Base-by-base conservation (phyloP, 805 yeast species). In the Wickerhamiella sergipiensis region DNA sequence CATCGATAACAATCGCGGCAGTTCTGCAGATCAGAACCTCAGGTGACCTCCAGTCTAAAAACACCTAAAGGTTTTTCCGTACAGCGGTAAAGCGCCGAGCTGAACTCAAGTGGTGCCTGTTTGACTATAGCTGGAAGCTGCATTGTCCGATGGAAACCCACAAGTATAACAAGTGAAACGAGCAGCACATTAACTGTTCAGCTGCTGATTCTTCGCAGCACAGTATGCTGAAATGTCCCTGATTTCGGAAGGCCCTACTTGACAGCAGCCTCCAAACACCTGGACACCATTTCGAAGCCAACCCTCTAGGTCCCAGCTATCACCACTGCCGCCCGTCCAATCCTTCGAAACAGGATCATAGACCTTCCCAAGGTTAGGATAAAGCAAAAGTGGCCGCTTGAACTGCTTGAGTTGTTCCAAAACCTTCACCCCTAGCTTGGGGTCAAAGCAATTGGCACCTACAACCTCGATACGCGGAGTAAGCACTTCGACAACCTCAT, bases 311-410 rank as follows among this genome's bases (percentile, higher is more conserved):
- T 6, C 21, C 21, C 21, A n/a, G 21, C 6, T 38, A 19, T n/a
- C 21, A n/a, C 8, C 21, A n/a, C 6, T 18, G 8, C 8, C 6
- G 21, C 21, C 21, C 12, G 19, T 18, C 80, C 81, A 77, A 7
- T 52, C 57, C 52, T 75, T 71, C 10, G 68, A 67, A 6, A 57
- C 56, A 29, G 73, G 75, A 57, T 80, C 79, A 60, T 80, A 82
- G 9, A 69, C 62, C 59, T 81, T 86, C 1, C 94, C 92, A 44
- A 85, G 77, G 64, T 85, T 85, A 9, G 95, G 94, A 62, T 84
- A 85, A 1, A 78, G 72, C 2, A 81, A 61, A 23, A 81, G 59
- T 5, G 79, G 77, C 48, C 56, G 50, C 18, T 56, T 49, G 46
- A 55, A 38, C 0, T 53, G 46, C 45, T 58, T 53, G 47, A 77